Percentiles rank a stretch among this genome's conserved stretches.
Conservation (phyloP, 2,329 filamentous ascomycete genomes). For the Clarireedia monteithiana region DNA sequence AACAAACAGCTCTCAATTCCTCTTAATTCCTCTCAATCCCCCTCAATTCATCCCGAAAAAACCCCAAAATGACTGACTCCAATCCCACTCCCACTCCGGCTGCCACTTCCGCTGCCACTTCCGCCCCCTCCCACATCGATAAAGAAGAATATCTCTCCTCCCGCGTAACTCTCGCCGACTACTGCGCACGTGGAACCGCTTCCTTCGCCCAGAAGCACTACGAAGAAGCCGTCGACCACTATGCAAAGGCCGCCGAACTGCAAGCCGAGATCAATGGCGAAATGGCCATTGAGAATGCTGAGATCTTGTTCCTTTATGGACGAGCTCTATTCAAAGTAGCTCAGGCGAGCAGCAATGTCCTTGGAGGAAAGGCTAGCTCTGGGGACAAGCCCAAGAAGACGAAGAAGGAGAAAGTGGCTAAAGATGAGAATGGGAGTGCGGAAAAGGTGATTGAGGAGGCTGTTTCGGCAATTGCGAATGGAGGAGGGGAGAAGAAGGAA, state of each 20-base stretch:
- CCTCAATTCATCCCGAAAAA: not conserved
- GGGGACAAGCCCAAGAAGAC: slow-evolving; percentile 45
- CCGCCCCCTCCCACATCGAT: slow-evolving; percentile 6
- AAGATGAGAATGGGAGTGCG: slow-evolving; percentile 35
- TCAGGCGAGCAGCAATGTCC: slow-evolving; percentile 86
- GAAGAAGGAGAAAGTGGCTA: slow-evolving; percentile 33
- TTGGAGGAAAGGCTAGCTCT: slow-evolving; percentile 66
- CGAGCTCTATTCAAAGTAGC: slow-evolving; percentile 91
- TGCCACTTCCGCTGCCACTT: no score
- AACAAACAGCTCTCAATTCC: no score
- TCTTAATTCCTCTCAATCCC: not conserved
- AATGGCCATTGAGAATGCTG: slow-evolving; percentile 81
- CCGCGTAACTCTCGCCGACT: slow-evolving; percentile 64
- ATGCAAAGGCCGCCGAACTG: slow-evolving; percentile 79
- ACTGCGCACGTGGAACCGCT: slow-evolving; percentile 70
- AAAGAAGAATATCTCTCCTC: slow-evolving; percentile 25
- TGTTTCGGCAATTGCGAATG: slow-evolving; percentile 32
- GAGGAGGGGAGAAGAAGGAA: slow-evolving; percentile 26
- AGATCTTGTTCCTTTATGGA: slow-evolving; percentile 90
- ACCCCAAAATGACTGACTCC: no score
- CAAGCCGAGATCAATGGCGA: slow-evolving; percentile 91
- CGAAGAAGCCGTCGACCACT: slow-evolving; percentile 76
- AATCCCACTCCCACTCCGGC: no score
- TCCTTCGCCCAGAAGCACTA: slow-evolving; percentile 89
- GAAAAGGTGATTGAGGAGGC: slow-evolving; percentile 40